Evolutionary conservation across 495 filamentous ascomycete species (phyloP).

Genomic region (Neurospora terricola): DNA sequence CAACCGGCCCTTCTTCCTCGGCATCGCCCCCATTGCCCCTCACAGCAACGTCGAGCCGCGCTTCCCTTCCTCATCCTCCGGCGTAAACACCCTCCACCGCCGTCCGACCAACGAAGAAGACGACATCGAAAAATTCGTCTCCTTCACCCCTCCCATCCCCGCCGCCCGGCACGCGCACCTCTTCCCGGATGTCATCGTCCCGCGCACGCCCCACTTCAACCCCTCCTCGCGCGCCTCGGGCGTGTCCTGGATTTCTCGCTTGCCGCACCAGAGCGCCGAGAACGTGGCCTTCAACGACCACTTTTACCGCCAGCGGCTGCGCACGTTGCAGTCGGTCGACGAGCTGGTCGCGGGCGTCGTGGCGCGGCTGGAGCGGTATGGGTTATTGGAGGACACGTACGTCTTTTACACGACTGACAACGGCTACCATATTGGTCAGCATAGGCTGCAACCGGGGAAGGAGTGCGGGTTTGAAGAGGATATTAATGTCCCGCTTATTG

Average conservation of each 20-base stretch:
- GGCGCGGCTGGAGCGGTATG: constrained; percentile 37
- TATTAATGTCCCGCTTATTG: constrained; percentile 58
- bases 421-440: constrained; percentile 67
- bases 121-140: constrained; percentile 8
- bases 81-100: not conserved
- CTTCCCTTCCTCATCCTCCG: not conserved
- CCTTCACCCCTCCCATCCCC: constrained; percentile 45
- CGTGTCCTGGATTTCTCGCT: constrained; percentile 50
- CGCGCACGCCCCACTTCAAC: constrained; percentile 44
- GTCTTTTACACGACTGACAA: constrained; percentile 68
- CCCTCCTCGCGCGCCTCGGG: constrained; percentile 41
- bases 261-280: constrained; percentile 41
- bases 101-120: not conserved
- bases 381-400: constrained; percentile 55
- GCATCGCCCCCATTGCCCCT: constrained; percentile 55
- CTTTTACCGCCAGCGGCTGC: constrained; percentile 55
- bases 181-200: constrained; percentile 37
- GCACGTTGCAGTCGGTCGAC: constrained; percentile 57
- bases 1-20: constrained; percentile 53
- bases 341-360: constrained; percentile 56
- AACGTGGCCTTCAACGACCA: constrained; percentile 57
- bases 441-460: constrained; percentile 63
- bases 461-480: constrained; percentile 64
- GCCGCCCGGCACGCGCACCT: constrained; percentile 36
- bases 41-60: constrained; percentile 43